Evolutionary conservation across 192 early-diverging fungal species (phyloP), one percentile per base, ranked within the genome.

Genomic region (Allomyces javanicus): DNA sequence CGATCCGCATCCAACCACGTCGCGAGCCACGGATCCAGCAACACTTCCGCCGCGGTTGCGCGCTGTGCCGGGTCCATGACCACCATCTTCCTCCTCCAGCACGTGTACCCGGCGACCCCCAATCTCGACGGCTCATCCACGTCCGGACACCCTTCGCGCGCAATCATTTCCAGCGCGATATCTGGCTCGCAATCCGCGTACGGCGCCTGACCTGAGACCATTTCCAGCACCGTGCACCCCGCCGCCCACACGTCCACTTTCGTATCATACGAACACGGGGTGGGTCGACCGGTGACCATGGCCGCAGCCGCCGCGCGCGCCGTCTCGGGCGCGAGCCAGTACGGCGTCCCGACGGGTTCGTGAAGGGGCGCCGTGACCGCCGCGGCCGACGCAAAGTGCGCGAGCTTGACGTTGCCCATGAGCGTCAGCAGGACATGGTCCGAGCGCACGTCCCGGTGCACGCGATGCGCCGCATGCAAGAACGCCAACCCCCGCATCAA

Each of bases 341-440:
- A 58, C 50, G 50, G 50, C 2, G 50, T 58, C 0, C 50, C 50
- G 17, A n/a, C 50, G 17, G 50, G 50, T 6, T 58, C 50, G 6
- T n/a, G 21, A 4, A 58, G 3, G 4, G 50, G 50, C 50, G 17
- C 50, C 9, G 12, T 14, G 1, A n/a, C 50, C 17, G 12, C 50
- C 17, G 50, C 21, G 17, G 50, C 50, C 17, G 12, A 58, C 68
- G 74, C 74, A 65, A 80, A 77, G 61, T 80, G 76, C 0, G 78
- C 81, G 70, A 88, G 79, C 72, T 87, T 89, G 50, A 87, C 83
- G 67, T 80, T 75, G 21, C 87, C 87, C 14, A 75, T 70, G 62
- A 74, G 69, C 65, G 73, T 73, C 33, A 80, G 73, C 61, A 80
- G 69, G 33, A 80, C 68, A 50, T 80, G 77, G 76, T 80, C 78